A percentile compares a stretch with the other conserved stretches of the same genome.
Evolutionary conservation across 2,329 filamentous ascomycete species (phyloP).

Genomic region (Trichoderma breve): DNA sequence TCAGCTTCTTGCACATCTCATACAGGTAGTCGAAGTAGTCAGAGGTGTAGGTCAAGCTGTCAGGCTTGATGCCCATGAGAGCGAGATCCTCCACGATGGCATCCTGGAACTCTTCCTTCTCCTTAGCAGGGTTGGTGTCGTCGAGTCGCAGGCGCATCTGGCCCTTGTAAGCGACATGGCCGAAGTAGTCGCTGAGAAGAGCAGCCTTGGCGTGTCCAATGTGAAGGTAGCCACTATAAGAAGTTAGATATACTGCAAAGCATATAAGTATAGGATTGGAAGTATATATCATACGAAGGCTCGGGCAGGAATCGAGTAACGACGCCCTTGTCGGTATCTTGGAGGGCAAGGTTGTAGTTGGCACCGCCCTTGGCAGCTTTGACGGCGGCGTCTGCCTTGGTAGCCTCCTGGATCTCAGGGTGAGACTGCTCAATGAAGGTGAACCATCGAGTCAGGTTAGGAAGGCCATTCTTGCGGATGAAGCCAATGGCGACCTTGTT

Average conservation of each 20-base stretch:
- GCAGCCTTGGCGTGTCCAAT: conserved; percentile 95
- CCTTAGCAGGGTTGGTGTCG: conserved; percentile 95
- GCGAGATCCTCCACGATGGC: conserved; percentile 88
- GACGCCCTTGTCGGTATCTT: conserved; percentile 82
- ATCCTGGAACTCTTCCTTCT: conserved; percentile 95
- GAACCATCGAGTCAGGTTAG: conserved; percentile 84
- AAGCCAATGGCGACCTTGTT: conserved; percentile 83
- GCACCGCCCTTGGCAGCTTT: conserved; percentile 77
- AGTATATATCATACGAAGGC: conserved; percentile 64
- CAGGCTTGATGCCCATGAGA: conserved; percentile 88
- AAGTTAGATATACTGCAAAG: conserved; percentile 12
- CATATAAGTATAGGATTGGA: neutral
- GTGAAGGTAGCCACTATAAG: conserved; percentile 73
- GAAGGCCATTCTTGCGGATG: conserved; percentile 72
- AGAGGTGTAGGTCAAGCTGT: conserved; percentile 83
- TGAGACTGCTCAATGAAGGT: conserved; percentile 78
- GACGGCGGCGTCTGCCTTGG: conserved; percentile 67
- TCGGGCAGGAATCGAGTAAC: conserved; percentile 92
- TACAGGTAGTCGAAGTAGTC: conserved; percentile 95
- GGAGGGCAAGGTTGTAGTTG: conserved; percentile 84
- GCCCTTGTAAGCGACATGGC: conserved; percentile 88
- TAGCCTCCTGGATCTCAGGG: conserved; percentile 69
- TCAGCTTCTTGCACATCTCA: conserved; percentile 77
- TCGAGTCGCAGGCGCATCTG: conserved; percentile 91
- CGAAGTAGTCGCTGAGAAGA: conserved; percentile 93